Evolutionary conservation across 257 asterid genomes (phyloP).

Genomic region (Thymus mandschuricus): DNA sequence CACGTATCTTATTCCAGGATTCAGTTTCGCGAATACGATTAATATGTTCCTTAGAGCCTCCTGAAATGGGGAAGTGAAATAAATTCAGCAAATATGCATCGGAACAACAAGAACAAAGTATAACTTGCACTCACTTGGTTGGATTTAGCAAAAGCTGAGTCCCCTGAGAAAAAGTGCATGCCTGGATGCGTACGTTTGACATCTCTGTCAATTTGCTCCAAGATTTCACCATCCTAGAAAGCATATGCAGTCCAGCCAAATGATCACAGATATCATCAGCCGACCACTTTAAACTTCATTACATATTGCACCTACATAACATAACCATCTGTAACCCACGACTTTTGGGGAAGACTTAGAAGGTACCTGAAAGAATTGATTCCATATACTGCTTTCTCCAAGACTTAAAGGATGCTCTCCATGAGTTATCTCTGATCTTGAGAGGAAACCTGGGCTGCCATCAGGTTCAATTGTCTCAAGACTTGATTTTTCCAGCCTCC

Average conservation of each 20-base stretch:
- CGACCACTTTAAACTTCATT: conserved; percentile 25
- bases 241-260: conserved; percentile 35
- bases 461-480: conserved; percentile 57
- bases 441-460: conserved; percentile 74
- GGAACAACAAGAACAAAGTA: conserved; percentile 19
- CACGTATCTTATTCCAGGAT: conserved; percentile 98
- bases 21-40: conserved; percentile 87
- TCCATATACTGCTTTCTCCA: conserved; percentile 90
- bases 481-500: conserved; percentile 83
- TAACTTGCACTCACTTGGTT: conserved; percentile 66
- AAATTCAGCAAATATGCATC: conserved; percentile 35
- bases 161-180: conserved; percentile 90
- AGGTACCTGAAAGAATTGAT: conserved; percentile 89
- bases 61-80: conserved; percentile 48
- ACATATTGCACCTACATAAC: conserved; percentile 1
- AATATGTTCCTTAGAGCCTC: conserved; percentile 74
- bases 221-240: conserved; percentile 76
- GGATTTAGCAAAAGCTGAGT: conserved; percentile 69
- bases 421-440: conserved; percentile 81
- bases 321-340: neutral
- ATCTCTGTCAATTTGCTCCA: conserved; percentile 98
- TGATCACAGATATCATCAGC: conserved; percentile 14
- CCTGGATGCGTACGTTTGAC: conserved; percentile 98
- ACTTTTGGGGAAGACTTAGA: conserved; percentile 1
- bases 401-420: conserved; percentile 96